Base-by-base conservation (phyloP, 2,329 filamentous ascomycete species). In the Penicillium oxalicum region DNA sequence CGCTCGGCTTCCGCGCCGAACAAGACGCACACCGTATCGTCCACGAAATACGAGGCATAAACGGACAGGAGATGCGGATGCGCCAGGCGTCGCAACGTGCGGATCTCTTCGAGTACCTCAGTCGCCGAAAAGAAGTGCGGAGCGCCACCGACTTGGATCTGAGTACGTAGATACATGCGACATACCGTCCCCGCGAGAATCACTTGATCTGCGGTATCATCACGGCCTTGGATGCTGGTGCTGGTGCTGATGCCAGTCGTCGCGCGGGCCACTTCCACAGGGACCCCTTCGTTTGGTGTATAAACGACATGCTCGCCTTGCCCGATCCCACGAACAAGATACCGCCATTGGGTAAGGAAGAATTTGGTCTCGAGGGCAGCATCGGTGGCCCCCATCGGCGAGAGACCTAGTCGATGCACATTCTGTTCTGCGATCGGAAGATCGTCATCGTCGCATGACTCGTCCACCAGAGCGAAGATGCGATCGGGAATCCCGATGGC, bases 401-500 rank as follows among this genome's bases (percentile, higher is more conserved):
- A 75, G 5, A 83, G 72, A 25, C 74, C 70, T 12, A 83, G 72
- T 36, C 74, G 71, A 50, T 74, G 69, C n/a, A 83, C 73, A 32
- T 76, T 76, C 39, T 80, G 74, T 43, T 77, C 70, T 5, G 76
- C 68, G 38, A 84, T 69, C 1, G 81, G 81, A 13, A 84, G 66
- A 60, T 84, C 81, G 40, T 78, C 75, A 52, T 84, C 81, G 53
- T 83, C 79, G 68, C 78, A 80, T 3, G 77, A 80, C 49, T 78
- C 75, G 56, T 83, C 80, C 35, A 83, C 77, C 12, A 81, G 72
- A 2, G 76, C 72, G 54, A 83, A 83, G 39, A 84, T 82, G 51
- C 79, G 77, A 54, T 81, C 79, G n/a, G 80, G 76, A n/a, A 81
- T 75, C 8, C 78, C 79, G 47, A 82, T 75, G 47, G 81, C 77